These are phyloP conservation scores for Venturia oleaginea DNA, from an alignment of 2,329 filamentous ascomycete species.

Conservation along the genomic window DNA sequence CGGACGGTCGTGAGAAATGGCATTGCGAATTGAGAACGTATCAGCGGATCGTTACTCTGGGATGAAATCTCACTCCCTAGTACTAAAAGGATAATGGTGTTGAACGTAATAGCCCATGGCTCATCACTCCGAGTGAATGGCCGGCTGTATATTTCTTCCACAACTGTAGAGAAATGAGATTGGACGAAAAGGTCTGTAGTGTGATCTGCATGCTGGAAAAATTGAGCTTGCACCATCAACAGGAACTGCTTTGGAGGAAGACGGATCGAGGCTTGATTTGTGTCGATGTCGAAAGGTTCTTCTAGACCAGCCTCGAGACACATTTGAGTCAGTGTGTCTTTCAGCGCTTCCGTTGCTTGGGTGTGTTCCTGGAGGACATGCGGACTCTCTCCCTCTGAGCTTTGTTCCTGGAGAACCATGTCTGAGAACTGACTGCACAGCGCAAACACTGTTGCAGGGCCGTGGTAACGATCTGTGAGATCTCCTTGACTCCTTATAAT, in stretches of 20 bases:
- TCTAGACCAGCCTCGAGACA: not conserved
- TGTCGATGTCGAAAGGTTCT: not conserved
- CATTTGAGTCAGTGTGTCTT: not conserved
- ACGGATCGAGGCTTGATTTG: conserved; percentile 5
- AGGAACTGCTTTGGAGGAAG: conserved; percentile 17
- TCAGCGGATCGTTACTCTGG: conserved; percentile 12
- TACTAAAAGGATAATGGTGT: conserved; percentile 16
- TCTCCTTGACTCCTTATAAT: not conserved
- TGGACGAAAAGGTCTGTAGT: conserved; percentile 17
- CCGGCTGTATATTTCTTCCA: conserved; percentile 16
- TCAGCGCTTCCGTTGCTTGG: not conserved
- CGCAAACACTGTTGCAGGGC: conserved; percentile 15
- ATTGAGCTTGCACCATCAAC: conserved; percentile 14
- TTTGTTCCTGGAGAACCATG: not conserved
- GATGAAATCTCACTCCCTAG: conserved; percentile 14
- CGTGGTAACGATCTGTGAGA: conserved; percentile 16
- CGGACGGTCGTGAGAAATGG: conserved; percentile 14
- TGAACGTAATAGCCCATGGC: conserved; percentile 16
- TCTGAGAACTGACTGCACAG: conserved; percentile 15
- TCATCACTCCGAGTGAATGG: conserved; percentile 13
- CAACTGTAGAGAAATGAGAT: conserved; percentile 11
- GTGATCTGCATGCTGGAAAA: conserved; percentile 16
- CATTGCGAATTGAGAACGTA: conserved; percentile 14
- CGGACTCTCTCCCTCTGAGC: not conserved
- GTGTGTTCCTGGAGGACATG: not conserved